A percentile compares a stretch with the other conserved stretches of the same genome.
phyloP scores from a whole-genome alignment of 352 stramenopile genomes.

The Globisporangium barbulae region DNA sequence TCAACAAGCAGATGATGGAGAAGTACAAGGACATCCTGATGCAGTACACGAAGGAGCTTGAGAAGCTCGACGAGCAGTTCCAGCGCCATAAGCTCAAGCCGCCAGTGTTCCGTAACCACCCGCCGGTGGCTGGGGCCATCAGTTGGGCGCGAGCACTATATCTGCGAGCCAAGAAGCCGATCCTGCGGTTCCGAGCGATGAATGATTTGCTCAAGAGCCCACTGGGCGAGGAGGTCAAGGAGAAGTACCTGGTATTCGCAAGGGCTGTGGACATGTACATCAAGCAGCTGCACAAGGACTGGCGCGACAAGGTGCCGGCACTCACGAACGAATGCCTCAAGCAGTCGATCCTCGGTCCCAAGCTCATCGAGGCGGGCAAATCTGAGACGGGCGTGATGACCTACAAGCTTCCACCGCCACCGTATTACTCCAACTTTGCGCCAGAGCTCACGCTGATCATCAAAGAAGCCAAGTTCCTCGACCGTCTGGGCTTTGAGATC shows the following conservation, averaged over 20 bases:
- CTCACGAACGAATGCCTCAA: constrained; percentile 93
- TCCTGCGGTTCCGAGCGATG: constrained; percentile 92
- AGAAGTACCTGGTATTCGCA: constrained; percentile 94
- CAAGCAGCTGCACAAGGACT: constrained; percentile 91
- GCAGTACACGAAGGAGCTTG: constrained; percentile 95
- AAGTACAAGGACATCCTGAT: constrained; percentile 96
- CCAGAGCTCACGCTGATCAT: constrained; percentile 93
- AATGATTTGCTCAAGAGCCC: constrained; percentile 91
- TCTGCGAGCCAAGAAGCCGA: constrained; percentile 92
- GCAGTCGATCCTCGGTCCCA: constrained; percentile 89
- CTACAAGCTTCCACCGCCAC: constrained; percentile 84
- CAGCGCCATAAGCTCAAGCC: constrained; percentile 75
- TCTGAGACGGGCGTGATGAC: constrained; percentile 71
- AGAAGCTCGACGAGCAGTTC: constrained; percentile 90
- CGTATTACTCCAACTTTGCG: constrained; percentile 94
- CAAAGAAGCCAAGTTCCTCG: constrained; percentile 94
- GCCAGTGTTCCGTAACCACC: constrained; percentile 93
- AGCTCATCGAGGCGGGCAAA: constrained; percentile 73
- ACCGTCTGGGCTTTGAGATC: constrained; percentile 94
- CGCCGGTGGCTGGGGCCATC: constrained; percentile 84
- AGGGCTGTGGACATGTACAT: constrained; percentile 92
- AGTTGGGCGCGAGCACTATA: constrained; percentile 84
- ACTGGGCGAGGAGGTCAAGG: constrained; percentile 91
- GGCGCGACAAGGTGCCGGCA: constrained; percentile 83
- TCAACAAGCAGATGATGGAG: constrained; percentile 97